These are phyloP conservation scores for Coniochaeta prunicola DNA, from an alignment of 2,329 filamentous ascomycete genomes.

Conservation along the genomic window DNA sequence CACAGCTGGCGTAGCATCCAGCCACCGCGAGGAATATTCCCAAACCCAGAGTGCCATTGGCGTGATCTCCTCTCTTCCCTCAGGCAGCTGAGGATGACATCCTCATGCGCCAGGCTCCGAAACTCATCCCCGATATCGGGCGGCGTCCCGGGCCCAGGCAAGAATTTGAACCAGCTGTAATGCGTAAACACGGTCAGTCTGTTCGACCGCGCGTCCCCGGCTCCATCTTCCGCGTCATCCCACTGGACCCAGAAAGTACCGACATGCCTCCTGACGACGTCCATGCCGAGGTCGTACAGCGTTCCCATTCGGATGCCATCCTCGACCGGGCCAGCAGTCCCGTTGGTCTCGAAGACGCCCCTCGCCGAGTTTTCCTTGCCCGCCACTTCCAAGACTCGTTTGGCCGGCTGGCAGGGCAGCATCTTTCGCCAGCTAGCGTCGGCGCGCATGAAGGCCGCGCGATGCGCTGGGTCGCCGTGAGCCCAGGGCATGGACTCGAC, in stretches of 20 bases:
- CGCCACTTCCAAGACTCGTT: background rate
- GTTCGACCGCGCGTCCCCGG: background rate
- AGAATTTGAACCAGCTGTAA: background rate
- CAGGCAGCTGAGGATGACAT: background rate
- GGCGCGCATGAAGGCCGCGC: background rate
- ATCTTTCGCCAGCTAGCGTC: background rate
- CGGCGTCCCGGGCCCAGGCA: background rate
- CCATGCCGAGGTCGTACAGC: background rate
- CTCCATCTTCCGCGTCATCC: background rate
- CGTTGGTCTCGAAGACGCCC: background rate
- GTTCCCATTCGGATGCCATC: background rate
- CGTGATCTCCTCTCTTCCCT: background rate
- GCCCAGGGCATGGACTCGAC: background rate
- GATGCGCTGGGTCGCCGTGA: background rate
- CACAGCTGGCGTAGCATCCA: too few species aligned
- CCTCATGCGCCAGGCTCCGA: background rate
- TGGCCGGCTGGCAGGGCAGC: background rate
- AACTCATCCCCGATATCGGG: background rate
- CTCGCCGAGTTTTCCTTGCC: background rate
- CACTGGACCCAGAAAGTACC: background rate
- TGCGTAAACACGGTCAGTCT: background rate
- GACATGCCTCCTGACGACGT: background rate
- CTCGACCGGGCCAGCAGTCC: background rate
- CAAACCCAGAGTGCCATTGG: background rate
- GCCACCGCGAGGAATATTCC: background rate